These are phyloP conservation scores for Pichia phayaonensis DNA, from an alignment of 805 yeast genomes.

Conservation along the genomic window DNA sequence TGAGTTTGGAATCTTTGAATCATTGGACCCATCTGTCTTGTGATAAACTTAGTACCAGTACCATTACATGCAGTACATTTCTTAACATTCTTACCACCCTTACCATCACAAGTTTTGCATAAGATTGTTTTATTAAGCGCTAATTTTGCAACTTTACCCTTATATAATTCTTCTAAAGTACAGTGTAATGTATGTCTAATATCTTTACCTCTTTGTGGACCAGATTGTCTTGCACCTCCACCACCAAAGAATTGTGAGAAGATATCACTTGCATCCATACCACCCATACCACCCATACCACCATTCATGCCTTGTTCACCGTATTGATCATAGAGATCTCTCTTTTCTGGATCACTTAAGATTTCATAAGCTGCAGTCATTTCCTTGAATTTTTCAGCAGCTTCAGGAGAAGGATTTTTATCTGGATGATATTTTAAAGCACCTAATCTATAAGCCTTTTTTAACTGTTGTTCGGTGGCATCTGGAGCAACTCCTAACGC, in stretches of 20 bases:
- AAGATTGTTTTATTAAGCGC: constrained; percentile 87
- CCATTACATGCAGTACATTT: constrained; percentile 86
- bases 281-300: constrained; percentile 51
- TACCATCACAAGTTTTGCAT: constrained; percentile 86
- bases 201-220: constrained; percentile 86
- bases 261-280: constrained; percentile 43
- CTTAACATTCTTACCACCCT: constrained; percentile 92
- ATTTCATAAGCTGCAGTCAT: constrained; percentile 82
- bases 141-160: constrained; percentile 89
- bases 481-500: constrained; percentile 61
- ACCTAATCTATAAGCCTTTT: constrained; percentile 74
- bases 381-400: constrained; percentile 92
- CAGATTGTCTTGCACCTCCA: constrained; percentile 54
- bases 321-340: constrained; percentile 79
- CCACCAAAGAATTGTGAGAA: constrained; percentile 56
- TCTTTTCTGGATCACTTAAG: constrained; percentile 80
- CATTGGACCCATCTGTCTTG: constrained; percentile 99
- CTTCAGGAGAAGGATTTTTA: constrained; percentile 78
- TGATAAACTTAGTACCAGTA: constrained; percentile 81
- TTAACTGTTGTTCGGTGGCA: constrained; percentile 65
- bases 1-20: constrained; percentile 94
- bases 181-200: constrained; percentile 83
- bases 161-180: constrained; percentile 85
- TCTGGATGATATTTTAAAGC: constrained; percentile 82
- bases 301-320: constrained; percentile 93